Evolutionary conservation across 306 rosid species (phyloP).

Genomic region (Ormosia emarginata): DNA sequence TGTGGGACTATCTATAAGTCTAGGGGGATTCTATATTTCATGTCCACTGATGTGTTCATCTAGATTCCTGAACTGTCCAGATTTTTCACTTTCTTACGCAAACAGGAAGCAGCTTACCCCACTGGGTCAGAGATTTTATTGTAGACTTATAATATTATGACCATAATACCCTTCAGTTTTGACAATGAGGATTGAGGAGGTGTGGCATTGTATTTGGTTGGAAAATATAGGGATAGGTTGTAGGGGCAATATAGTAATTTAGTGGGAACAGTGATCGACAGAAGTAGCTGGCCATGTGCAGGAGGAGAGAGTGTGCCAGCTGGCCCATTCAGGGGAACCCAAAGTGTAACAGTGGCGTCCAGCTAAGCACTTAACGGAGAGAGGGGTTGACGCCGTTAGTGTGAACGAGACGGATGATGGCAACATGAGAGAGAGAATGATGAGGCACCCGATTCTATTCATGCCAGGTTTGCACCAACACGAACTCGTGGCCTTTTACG

Average conservation of each 20-base stretch:
- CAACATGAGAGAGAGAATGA: conserved; percentile 32
- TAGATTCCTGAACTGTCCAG: conserved; percentile 34
- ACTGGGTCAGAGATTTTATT: conserved; percentile 24
- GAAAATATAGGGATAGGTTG: not conserved
- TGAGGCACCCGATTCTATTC: conserved; percentile 29
- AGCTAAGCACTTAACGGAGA: conserved; percentile 31
- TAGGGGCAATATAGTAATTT: not conserved
- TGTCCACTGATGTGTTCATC: not conserved
- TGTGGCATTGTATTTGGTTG: no score
- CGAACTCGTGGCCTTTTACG: not conserved
- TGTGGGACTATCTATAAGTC: no score
- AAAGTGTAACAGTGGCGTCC: conserved; percentile 28
- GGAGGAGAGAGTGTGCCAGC: conserved; percentile 38
- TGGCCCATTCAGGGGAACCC: conserved; percentile 34
- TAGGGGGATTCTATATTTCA: no score
- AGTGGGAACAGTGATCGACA: not conserved
- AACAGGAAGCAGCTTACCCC: conserved; percentile 30
- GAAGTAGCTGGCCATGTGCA: conserved; percentile 50
- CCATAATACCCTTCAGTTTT: conserved; percentile 1
- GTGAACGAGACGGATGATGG: conserved; percentile 1
- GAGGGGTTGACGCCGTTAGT: conserved; percentile 2
- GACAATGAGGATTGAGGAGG: not conserved
- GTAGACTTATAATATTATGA: not conserved
- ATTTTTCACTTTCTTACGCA: conserved; percentile 42
- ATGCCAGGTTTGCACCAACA: conserved; percentile 17